These are phyloP conservation scores for Kwoniella bestiolae DNA, from an alignment of 768 basidiomycete species.

Conservation along the genomic window DNA sequence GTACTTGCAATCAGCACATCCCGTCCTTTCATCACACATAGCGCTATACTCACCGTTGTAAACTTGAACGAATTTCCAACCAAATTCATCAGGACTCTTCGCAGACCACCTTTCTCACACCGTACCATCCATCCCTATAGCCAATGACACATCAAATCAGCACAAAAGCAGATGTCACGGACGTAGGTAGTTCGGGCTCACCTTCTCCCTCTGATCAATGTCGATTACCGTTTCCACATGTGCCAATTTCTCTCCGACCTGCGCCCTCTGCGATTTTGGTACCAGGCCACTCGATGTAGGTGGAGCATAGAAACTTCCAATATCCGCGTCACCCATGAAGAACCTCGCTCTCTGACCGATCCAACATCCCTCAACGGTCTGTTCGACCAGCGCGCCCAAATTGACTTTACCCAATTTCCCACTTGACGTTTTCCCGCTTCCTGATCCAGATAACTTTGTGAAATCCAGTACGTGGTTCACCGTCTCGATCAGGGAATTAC, in stretches of 20 bases:
- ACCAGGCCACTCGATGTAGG: constrained; percentile 63
- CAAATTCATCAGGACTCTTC: constrained; percentile 90
- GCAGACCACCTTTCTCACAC: constrained; percentile 90
- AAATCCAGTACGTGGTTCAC: constrained; percentile 97
- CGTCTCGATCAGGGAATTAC: constrained; percentile 92
- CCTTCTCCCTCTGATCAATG: constrained; percentile 72
- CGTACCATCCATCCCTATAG: constrained; percentile 79
- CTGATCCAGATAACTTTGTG: constrained; percentile 80
- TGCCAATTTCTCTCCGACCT: constrained; percentile 50
- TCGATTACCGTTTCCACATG: constrained; percentile 88
- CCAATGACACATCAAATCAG: not conserved
- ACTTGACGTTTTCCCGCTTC: constrained; percentile 60
- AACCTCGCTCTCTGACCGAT: constrained; percentile 85
- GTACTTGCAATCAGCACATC: not conserved
- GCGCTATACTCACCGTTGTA: constrained; percentile 66
- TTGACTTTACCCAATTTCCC: constrained; percentile 66
- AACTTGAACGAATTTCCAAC: constrained; percentile 95
- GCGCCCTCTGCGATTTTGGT: constrained; percentile 52
- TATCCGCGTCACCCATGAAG: constrained; percentile 72
- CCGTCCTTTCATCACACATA: too few species aligned
- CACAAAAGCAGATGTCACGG: not conserved
- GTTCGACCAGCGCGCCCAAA: constrained; percentile 54
- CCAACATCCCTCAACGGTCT: constrained; percentile 83
- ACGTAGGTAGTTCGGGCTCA: constrained; percentile 56
- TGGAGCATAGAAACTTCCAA: constrained; percentile 90